Evolutionary conservation across 2,329 filamentous ascomycete species (phyloP).

Genomic region (Cylindrodendrum hubeiense): DNA sequence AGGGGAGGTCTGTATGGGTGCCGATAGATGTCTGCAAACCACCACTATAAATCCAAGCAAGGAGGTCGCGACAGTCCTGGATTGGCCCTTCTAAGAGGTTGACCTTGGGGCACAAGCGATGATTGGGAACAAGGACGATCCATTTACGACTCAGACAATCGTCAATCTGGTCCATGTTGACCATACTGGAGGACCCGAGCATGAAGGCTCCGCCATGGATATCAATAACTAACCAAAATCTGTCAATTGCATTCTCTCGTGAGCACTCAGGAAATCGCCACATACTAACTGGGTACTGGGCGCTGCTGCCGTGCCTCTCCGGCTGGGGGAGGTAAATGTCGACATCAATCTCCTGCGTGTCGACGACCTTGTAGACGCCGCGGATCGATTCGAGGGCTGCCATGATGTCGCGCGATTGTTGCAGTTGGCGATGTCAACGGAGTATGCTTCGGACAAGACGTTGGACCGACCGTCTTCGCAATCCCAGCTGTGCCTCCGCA

Average conservation of each 20-base stretch:
- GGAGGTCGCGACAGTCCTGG: slow-evolving; percentile 49
- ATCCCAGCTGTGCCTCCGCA: background rate
- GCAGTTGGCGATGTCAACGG: background rate
- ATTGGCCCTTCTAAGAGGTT: slow-evolving; percentile 49
- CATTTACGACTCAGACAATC: slow-evolving; percentile 14
- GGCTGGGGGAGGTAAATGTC: slow-evolving; percentile 44
- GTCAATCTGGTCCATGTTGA: slow-evolving; percentile 23
- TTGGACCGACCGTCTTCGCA: background rate
- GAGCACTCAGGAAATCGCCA: background rate
- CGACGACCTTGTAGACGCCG: slow-evolving; percentile 46
- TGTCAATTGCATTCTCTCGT: background rate
- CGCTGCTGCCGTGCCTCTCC: background rate
- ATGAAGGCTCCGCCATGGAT: slow-evolving; percentile 25
- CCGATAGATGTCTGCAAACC: slow-evolving; percentile 40
- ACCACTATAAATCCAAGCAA: slow-evolving; percentile 51
- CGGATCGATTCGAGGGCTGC: slow-evolving; percentile 28
- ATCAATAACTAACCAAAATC: slow-evolving; percentile 4
- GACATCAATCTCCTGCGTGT: slow-evolving; percentile 44
- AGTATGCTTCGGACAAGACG: background rate
- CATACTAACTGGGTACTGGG: slow-evolving; percentile 14
- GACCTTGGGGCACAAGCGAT: slow-evolving; percentile 50
- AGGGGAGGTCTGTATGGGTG: background rate
- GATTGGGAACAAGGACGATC: slow-evolving; percentile 22
- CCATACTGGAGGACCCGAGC: slow-evolving; percentile 20
- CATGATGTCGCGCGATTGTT: slow-evolving; percentile 19